Evolutionary conservation across 345 rosid species (phyloP), one percentile per base, ranked within the genome.

Genomic region (Dovyalis caffra): DNA sequence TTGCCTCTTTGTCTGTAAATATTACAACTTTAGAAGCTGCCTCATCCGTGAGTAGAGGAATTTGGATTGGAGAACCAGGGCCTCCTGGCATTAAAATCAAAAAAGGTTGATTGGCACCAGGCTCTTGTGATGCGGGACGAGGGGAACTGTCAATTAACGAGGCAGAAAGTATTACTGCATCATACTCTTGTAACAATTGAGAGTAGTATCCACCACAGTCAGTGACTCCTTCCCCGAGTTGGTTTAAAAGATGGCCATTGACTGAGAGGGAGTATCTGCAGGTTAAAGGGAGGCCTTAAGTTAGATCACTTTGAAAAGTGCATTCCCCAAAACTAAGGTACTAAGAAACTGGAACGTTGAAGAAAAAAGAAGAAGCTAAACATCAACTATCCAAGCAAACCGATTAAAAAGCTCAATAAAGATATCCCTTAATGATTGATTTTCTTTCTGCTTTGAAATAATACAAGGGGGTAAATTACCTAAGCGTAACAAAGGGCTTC

Each of bases 201-300:
- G 88, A 90, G 87, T 90, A 89, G 86, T 91, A 87, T 63, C 99
- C 95, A 77, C 93, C 91, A 60, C 35, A 18, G 71, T 82, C 79
- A 0, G 69, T 33, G 33, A 74, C 91, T 61, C 90, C 88, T 77
- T 86, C 90, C n/a, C 97, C 97, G 21, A 89, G 87, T 81, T 83
- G 83, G 76, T 91, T 82, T 2, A 83, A 58, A 65, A 85, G 28
- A 37, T 81, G 78, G 49, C 97, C 97, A 81, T 89, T 88, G 63
- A 83, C 81, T 40, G 93, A 90, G 47, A 95, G 82, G 61, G 97
- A 84, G 87, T 86, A 92, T 79, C 96, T 89, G 64, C 71, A 83
- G 69, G 38, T 74, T 72, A 79, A 15, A 57, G 6, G 69, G 12
- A 80, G 23, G 69, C 67, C 35, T 47, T 47, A 4, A 51, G 32